These are phyloP conservation scores for Poa pratensis DNA, from an alignment of 176 grass and related monocot genomes.

Conservation along the genomic window DNA sequence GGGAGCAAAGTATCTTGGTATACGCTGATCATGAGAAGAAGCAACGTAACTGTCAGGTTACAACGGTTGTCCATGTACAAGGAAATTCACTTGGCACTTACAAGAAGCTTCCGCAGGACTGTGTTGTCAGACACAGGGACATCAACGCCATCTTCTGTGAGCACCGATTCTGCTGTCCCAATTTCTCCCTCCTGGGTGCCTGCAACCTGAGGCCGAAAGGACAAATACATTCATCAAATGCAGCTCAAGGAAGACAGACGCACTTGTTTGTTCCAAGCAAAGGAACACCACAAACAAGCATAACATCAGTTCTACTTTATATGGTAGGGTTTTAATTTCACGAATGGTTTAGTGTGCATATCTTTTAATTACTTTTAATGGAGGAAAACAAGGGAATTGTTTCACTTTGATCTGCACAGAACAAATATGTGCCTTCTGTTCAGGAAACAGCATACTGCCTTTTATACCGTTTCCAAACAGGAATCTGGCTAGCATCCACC, in stretches of 20 bases:
- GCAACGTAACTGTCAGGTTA: constrained; percentile 18
- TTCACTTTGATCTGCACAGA: neutral
- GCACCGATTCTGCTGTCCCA: constrained; percentile 43
- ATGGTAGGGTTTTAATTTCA: neutral
- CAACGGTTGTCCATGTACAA: constrained; percentile 4
- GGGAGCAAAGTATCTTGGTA: constrained; percentile 88
- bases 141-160: constrained; percentile 51
- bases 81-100: constrained; percentile 54
- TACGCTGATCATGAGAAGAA: constrained; percentile 65
- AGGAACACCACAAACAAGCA: neutral
- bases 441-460: neutral
- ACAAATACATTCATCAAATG: constrained; percentile 26
- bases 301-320: neutral
- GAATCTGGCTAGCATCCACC: neutral
- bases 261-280: neutral
- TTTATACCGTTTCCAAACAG: neutral
- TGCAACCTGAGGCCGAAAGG: constrained; percentile 47
- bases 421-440: neutral
- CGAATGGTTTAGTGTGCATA: neutral
- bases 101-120: constrained; percentile 92
- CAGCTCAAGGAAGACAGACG: neutral
- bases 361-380: neutral
- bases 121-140: constrained; percentile 52
- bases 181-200: constrained; percentile 40
- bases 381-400: neutral